phyloP scores from a whole-genome alignment of 768 basidiomycete genomes.

The Phlebiopsis gigantea region DNA sequence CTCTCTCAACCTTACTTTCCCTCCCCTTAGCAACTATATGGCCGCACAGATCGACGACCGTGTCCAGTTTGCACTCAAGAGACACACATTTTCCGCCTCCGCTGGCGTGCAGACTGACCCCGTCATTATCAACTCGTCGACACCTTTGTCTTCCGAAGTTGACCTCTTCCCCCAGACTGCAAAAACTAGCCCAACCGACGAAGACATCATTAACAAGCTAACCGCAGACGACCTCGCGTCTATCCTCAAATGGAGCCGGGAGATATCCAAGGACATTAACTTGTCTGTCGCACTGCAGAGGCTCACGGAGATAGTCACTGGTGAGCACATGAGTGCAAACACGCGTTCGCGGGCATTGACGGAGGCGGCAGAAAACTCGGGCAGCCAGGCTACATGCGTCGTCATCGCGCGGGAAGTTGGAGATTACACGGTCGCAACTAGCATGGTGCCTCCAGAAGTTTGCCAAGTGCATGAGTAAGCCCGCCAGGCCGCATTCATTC shows the following conservation, averaged over 20 bases:
- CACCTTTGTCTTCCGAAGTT: constrained; percentile 13
- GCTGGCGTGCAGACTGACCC: constrained; percentile 57
- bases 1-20: not conserved
- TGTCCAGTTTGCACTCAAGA: constrained; percentile 44
- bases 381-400: constrained; percentile 63
- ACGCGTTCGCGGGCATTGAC: not conserved
- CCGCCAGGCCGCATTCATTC: not conserved
- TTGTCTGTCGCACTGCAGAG: constrained; percentile 59
- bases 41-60: constrained; percentile 40
- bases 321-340: constrained; percentile 27
- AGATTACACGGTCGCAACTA: constrained; percentile 67
- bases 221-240: constrained; percentile 59
- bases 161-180: constrained; percentile 13
- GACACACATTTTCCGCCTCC: constrained; percentile 52
- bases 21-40: constrained; percentile 40
- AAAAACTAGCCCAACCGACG: constrained; percentile 37
- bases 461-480: constrained; percentile 70
- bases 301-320: constrained; percentile 67
- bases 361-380: constrained; percentile 45
- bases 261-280: constrained; percentile 70
- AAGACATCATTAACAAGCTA: constrained; percentile 50
- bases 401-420: constrained; percentile 66
- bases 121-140: constrained; percentile 28
- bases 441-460: constrained; percentile 50
- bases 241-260: constrained; percentile 70